Evolutionary conservation across 495 filamentous ascomycete species (phyloP), one percentile per base, ranked within the genome.

Genomic region (Lasiosphaeria hispida): DNA sequence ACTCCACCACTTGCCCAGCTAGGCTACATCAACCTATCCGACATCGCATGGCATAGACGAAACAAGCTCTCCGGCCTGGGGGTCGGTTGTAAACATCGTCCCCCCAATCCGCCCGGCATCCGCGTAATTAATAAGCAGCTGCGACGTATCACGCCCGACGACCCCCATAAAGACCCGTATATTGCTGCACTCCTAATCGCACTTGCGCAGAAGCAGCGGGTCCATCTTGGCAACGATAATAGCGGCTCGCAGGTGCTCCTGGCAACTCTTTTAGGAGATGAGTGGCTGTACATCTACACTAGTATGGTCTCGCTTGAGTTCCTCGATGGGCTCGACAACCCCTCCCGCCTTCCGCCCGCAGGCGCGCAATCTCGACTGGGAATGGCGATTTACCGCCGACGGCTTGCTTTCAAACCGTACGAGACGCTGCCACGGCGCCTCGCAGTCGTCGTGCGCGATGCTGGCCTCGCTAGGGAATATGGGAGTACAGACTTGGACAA

Each of bases 241-340:
- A 54, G 41, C 14, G 36, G 41, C n/a, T 34, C 36, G 18, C 51
- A 19, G 13, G 44, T 54, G 51, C 51, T 54, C 38, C 51, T 54
- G 38, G 51, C 38, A 33, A 54, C n/a, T 34, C 7, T n/a, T 37
- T 10, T 14, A 11, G n/a, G 15, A 17, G 30, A 43, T 14, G 11
- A 8, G 38, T 54, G 51, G 51, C 36, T 54, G 51, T n/a, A 54
- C 33, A 43, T 54, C 51, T 54, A 54, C 39, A 54, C 39, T 18
- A 54, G 38, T 23, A 43, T 43, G 38, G 18, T 54, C 7, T 54
- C 51, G 38, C 14, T 18, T 34, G 51, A 43, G 10, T 34, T 54
- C 7, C 51, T 54, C 51, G 51, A 42, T 34, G 4, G 35, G 51
- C 38, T 54, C 15, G 36, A 44, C 51, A 14, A 19, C 39, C 51